phyloP scores from a whole-genome alignment of 768 basidiomycete genomes.

The Boletus pseudo-olivaceus region DNA sequence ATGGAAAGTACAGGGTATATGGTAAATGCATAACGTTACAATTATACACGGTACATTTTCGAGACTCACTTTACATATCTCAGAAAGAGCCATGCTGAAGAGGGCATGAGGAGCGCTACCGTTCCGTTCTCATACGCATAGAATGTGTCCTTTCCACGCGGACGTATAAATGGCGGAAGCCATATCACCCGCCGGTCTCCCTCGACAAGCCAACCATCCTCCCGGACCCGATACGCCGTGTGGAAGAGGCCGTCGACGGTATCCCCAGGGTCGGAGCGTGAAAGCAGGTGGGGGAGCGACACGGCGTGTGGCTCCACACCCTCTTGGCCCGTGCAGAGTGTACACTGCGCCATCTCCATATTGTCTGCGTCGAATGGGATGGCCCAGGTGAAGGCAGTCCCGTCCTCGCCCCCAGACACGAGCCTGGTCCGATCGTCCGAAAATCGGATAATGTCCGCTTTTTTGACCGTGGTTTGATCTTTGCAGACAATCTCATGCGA shows the following conservation, averaged over 20 bases:
- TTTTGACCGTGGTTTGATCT: constrained; percentile 2
- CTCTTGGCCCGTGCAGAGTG: too few relatives aligned
- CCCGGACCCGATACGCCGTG: constrained; percentile 7
- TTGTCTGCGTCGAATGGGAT: not conserved
- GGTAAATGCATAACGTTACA: too few relatives aligned
- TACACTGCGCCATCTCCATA: too few relatives aligned
- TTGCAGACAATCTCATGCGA: constrained; percentile 6
- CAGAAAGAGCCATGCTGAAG: not conserved
- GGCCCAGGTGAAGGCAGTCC: constrained; percentile 5
- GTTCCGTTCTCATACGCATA: constrained; percentile 9
- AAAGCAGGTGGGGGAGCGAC: not conserved
- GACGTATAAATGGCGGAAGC: constrained; percentile 1
- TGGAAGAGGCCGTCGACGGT: constrained; percentile 1
- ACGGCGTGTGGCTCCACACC: too few relatives aligned
- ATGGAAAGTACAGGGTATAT: too few relatives aligned
- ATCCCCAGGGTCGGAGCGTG: constrained; percentile 2
- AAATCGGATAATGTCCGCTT: constrained; percentile 9
- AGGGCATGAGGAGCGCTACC: not conserved
- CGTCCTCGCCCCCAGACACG: constrained; percentile 11
- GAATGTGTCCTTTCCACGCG: constrained; percentile 4
- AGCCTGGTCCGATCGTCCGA: constrained; percentile 8
- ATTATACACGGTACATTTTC: too few relatives aligned
- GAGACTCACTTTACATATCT: too few relatives aligned
- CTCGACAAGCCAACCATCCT: constrained; percentile 21
- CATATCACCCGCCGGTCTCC: constrained; percentile 17